Conservation (phyloP, 2,329 filamentous ascomycete genomes). For the Paraphaeosphaeria minitans region DNA sequence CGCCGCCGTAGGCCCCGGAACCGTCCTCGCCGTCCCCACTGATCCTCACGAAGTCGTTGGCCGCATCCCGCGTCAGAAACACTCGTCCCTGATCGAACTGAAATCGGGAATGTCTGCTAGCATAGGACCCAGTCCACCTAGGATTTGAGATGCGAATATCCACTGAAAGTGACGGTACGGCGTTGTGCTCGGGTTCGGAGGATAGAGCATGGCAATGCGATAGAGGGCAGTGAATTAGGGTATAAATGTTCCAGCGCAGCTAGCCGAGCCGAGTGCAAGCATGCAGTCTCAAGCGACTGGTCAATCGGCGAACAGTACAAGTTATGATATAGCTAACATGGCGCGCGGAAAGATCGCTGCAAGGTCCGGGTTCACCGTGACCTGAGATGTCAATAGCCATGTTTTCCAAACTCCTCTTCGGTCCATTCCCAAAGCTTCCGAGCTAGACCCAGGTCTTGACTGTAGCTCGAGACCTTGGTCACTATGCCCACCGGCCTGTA, state of each 20-base stretch:
- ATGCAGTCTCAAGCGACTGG: too few species aligned
- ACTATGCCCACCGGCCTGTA: slow-evolving; percentile 45
- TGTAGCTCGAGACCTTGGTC: slow-evolving; percentile 28
- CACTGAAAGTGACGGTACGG: too few species aligned
- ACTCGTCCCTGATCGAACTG: slow-evolving; percentile 21
- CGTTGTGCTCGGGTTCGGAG: too few species aligned
- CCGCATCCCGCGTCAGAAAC: slow-evolving; percentile 15
- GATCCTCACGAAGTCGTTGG: slow-evolving; percentile 14
- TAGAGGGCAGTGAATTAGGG: too few species aligned
- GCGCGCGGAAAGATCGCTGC: too few species aligned
- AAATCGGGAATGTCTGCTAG: not conserved
- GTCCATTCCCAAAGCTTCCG: slow-evolving; percentile 49
- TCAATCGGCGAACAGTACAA: too few species aligned
- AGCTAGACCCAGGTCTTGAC: slow-evolving; percentile 37
- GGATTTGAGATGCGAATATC: too few species aligned
- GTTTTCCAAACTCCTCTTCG: slow-evolving; percentile 39
- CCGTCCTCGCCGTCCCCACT: slow-evolving; percentile 10
- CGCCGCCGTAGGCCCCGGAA: slow-evolving; percentile 23
- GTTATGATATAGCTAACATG: too few species aligned
- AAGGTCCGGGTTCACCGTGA: not conserved
- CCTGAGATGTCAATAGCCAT: slow-evolving; percentile 31
- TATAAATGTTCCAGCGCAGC: too few species aligned
- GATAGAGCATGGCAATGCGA: too few species aligned
- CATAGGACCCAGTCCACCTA: not conserved
- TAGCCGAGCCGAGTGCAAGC: too few species aligned